A percentile compares a stretch with the other conserved stretches of the same genome.
These are phyloP conservation scores for Trypanosoma brucei DNA, from an alignment of 208 protist species.

Conservation along the genomic window DNA sequence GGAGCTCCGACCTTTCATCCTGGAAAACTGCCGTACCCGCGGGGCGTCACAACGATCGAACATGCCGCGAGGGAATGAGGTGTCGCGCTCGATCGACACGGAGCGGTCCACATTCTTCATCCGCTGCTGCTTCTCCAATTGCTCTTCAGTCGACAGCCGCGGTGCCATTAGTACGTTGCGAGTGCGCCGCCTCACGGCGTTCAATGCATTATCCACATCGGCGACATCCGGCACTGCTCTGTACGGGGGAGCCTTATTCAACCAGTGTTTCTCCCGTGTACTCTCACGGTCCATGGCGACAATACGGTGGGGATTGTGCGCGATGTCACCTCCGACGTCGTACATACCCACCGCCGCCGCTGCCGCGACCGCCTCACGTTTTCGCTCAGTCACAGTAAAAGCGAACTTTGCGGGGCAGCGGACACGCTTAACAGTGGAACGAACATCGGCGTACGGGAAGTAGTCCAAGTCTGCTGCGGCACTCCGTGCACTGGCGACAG, in stretches of 20 bases:
- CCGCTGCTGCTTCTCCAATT: background rate
- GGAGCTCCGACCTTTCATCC: conserved; percentile 29
- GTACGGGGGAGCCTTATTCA: conserved; percentile 24
- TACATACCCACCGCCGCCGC: conserved; percentile 55
- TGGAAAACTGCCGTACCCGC: conserved; percentile 42
- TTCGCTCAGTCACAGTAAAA: conserved; percentile 29
- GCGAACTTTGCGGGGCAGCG: conserved; percentile 41
- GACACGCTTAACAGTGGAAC: conserved; percentile 50
- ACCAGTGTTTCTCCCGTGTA: conserved; percentile 55
- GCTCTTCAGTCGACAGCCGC: conserved; percentile 12
- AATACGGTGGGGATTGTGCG: conserved; percentile 28
- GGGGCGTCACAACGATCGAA: conserved; percentile 32
- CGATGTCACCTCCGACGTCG: conserved; percentile 55
- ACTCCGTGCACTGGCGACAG: conserved; percentile 12
- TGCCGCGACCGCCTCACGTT: conserved; percentile 36
- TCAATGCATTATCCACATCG: conserved; percentile 47
- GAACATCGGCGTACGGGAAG: conserved; percentile 72
- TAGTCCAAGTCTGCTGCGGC: conserved; percentile 63
- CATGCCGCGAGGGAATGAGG: conserved; percentile 43
- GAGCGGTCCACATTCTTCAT: conserved; percentile 24
- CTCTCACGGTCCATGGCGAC: conserved; percentile 55
- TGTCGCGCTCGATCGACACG: conserved; percentile 59
- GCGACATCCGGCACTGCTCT: conserved; percentile 23
- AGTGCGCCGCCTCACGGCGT: conserved; percentile 37
- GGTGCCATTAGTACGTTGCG: conserved; percentile 32